A percentile compares a stretch with the other conserved stretches of the same genome.
Conservation (phyloP, 2,329 filamentous ascomycete genomes). For the Curvularia eragrostidis region DNA sequence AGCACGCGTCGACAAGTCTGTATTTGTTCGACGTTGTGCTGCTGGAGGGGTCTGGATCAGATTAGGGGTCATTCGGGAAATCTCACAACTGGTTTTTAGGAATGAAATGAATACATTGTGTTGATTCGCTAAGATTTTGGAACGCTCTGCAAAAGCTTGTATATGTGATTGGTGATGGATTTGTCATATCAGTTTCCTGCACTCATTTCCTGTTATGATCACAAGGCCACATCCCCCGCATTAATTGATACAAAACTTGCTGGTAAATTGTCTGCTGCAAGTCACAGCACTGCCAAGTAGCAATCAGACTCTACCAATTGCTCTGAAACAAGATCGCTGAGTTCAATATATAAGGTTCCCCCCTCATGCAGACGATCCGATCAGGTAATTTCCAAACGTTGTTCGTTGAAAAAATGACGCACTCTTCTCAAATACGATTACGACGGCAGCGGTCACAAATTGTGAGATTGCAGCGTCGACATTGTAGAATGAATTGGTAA, state of each 20-base stretch:
- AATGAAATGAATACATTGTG: slow-evolving; percentile 7
- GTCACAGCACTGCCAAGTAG: no score
- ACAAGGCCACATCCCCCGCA: no score
- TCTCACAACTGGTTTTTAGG: not conserved
- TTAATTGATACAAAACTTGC: no score
- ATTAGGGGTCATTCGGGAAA: not conserved
- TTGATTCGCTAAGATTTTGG: not conserved
- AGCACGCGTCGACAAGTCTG: not conserved
- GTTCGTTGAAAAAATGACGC: no score
- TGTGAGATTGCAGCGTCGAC: no score
- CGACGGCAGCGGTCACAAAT: no score
- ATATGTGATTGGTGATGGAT: not conserved
- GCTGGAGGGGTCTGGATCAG: slow-evolving; percentile 1
- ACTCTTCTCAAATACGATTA: not conserved
- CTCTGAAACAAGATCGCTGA: no score
- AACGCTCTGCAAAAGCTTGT: not conserved
- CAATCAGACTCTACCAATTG: no score
- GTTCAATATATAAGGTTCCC: no score
- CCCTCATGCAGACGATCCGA: not conserved
- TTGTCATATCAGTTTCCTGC: no score
- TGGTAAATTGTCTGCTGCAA: no score
- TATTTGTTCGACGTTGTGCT: not conserved
- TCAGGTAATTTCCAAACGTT: not conserved
- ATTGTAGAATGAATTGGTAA: slow-evolving; percentile 32
- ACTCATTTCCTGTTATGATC: not conserved